Evolutionary conservation across 1,139 yeast species (phyloP).

Genomic region (Yamadazyma triangularis): DNA sequence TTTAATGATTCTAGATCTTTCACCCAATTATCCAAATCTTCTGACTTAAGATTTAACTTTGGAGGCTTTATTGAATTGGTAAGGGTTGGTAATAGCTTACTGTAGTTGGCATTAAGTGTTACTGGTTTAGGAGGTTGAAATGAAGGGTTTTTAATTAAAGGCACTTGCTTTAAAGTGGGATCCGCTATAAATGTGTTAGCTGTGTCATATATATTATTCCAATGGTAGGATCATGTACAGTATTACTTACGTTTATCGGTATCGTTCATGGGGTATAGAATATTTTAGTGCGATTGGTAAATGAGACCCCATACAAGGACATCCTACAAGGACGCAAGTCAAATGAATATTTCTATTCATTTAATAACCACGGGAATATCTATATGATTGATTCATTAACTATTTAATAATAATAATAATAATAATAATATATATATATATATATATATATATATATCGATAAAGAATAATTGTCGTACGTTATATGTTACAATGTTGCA

Average conservation of each 20-base stretch:
- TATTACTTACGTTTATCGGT: constrained; percentile 17
- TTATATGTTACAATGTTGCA: no score
- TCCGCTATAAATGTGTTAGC: constrained; percentile 36
- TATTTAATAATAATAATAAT: no score
- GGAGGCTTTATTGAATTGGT: constrained; percentile 37
- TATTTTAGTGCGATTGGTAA: not conserved
- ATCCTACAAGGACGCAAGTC: no score
- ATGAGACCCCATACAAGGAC: no score
- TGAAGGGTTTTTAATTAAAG: constrained; percentile 53
- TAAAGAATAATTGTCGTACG: no score
- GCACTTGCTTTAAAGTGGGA: constrained; percentile 50
- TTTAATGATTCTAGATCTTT: constrained; percentile 19
- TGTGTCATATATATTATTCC: constrained; percentile 3
- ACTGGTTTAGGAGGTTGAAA: constrained; percentile 57
- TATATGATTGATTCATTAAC: no score
- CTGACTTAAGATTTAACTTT: constrained; percentile 23
- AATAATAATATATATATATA: no score
- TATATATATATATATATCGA: no score
- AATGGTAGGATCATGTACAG: not conserved
- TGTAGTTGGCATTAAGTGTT: constrained; percentile 49
- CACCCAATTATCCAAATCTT: constrained; percentile 28
- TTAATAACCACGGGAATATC: no score
- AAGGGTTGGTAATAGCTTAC: constrained; percentile 33
- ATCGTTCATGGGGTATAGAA: constrained; percentile 14
- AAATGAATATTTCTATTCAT: no score